A percentile compares a stretch with the other conserved stretches of the same genome.
Conservation (phyloP, 208 protist genomes). For the Crithidia expoeki region DNA sequence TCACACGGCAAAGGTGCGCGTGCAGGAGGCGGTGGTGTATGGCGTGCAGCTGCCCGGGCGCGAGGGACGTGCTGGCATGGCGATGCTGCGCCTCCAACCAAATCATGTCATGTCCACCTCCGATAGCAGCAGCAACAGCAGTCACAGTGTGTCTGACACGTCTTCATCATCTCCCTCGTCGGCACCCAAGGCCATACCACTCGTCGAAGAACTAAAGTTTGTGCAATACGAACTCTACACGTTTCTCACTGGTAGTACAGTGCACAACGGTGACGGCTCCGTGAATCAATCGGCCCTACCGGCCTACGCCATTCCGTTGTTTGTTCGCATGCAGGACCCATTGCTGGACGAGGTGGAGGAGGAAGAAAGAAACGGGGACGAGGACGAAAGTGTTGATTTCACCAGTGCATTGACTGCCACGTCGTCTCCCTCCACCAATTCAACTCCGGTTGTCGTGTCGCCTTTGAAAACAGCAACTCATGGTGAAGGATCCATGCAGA, state of each 20-base stretch:
- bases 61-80: conserved; percentile 77
- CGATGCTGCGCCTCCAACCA: conserved; percentile 44
- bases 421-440: too few relatives aligned
- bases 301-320: conserved; percentile 51
- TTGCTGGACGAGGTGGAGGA: neutral
- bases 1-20: conserved; percentile 27
- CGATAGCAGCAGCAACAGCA: neutral
- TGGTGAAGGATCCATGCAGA: conserved; percentile 23
- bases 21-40: conserved; percentile 74
- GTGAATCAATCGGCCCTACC: conserved; percentile 36
- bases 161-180: too few relatives aligned
- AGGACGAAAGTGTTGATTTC: too few relatives aligned
- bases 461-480: neutral
- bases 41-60: conserved; percentile 50
- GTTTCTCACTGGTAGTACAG: conserved; percentile 27
- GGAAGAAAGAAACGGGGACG: too few relatives aligned
- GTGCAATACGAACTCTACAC: conserved; percentile 52
- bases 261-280: conserved; percentile 26
- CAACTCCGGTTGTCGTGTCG: too few relatives aligned
- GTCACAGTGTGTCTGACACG: too few relatives aligned
- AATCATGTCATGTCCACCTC: neutral
- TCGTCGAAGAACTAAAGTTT: conserved; percentile 45
- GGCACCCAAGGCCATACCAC: conserved; percentile 6
- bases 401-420: too few relatives aligned
- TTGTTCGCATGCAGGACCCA: conserved; percentile 44